Percentiles rank a stretch among this genome's conserved stretches.
phyloP scores from a whole-genome alignment of 2,329 filamentous ascomycete genomes.

The Plectosphaerella sp. region DNA sequence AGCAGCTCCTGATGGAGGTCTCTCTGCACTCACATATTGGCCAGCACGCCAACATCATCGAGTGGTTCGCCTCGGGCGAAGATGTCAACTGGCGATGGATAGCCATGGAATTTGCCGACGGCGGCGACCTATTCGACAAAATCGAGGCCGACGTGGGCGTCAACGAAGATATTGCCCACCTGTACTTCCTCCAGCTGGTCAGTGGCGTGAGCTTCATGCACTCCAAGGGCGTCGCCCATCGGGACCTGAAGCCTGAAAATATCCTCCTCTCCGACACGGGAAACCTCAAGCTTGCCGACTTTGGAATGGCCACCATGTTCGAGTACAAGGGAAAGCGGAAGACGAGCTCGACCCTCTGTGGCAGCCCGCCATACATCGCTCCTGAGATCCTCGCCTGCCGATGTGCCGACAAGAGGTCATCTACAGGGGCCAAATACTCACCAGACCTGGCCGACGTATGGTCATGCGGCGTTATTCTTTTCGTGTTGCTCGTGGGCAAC shows the following conservation, averaged over 20 bases:
- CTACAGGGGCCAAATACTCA: conserved; percentile 57
- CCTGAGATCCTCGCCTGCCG: conserved; percentile 73
- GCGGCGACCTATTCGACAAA: conserved; percentile 97
- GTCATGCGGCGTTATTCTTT: conserved; percentile 97
- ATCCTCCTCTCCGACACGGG: conserved; percentile 82
- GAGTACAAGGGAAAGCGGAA: conserved; percentile 82
- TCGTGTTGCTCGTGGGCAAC: conserved; percentile 91
- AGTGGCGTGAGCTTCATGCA: conserved; percentile 93
- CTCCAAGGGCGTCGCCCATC: conserved; percentile 89
- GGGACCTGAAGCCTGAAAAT: conserved; percentile 92
- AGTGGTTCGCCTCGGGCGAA: conserved; percentile 84
- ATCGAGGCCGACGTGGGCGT: conserved; percentile 97
- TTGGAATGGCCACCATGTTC: conserved; percentile 92
- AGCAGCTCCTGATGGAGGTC: conserved; percentile 90
- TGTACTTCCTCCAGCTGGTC: conserved; percentile 92
- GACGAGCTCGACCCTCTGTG: conserved; percentile 82
- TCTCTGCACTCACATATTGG: conserved; percentile 85
- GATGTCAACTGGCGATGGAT: conserved; percentile 92
- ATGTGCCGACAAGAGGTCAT: conserved; percentile 37
- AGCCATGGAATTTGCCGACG: conserved; percentile 94
- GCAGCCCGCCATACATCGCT: conserved; percentile 94
- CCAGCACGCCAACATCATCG: conserved; percentile 88
- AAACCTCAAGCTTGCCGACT: conserved; percentile 91
- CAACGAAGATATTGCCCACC: conserved; percentile 88
- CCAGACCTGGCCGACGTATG: conserved; percentile 88